Evolutionary conservation across 805 yeast genomes (phyloP), one percentile per base, ranked within the genome.

Genomic region (Saturnispora zaruensis): DNA sequence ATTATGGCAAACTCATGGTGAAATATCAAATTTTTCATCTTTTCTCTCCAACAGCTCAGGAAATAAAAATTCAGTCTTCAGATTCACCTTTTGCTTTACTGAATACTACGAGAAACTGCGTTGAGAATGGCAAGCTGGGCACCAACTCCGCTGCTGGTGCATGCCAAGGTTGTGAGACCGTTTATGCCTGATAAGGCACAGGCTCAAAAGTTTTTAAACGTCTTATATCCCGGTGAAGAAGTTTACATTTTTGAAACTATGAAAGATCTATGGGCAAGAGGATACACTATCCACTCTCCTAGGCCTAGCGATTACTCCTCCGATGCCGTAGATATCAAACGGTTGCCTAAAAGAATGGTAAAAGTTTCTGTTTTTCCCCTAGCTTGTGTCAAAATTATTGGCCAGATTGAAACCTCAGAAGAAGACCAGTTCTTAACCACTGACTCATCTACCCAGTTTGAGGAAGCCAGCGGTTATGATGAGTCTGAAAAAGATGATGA

Each of bases 281-380:
- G 89, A 11, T 87, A 88, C 63, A 72, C 78, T 4, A 68, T 84
- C 33, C 69, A 82, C 36, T 75, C 80, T 51, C 90, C 95, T 6
- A 67, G 80, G 48, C 91, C 91, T 1, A 73, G 78, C 30, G 87
- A 82, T 60, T 84, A 79, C 64, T 70, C 76, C 41, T 75, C 82
- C 34, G 78, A 84, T 13, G 73, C 80, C 1, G 75, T 79, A 25
- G 76, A 78, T 55, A 69, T 79, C 55, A 86, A 82, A 47, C 78
- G 77, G 49, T 67, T 84, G 48, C 88, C 89, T 0, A 81, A 77
- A 40, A 67, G 71, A 48, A 74, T 73, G 45, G 66, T 76, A 38
- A 67, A 70, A 16, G 71, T 81, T n/a, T 81, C 73, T 2, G 72
- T 85, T 8, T 73, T 85, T 40, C 95, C 95, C 0, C 62, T 76